Evolutionary conservation across 108 stramenopile genomes (phyloP).

Genomic region (Skeletonema menzelii): DNA sequence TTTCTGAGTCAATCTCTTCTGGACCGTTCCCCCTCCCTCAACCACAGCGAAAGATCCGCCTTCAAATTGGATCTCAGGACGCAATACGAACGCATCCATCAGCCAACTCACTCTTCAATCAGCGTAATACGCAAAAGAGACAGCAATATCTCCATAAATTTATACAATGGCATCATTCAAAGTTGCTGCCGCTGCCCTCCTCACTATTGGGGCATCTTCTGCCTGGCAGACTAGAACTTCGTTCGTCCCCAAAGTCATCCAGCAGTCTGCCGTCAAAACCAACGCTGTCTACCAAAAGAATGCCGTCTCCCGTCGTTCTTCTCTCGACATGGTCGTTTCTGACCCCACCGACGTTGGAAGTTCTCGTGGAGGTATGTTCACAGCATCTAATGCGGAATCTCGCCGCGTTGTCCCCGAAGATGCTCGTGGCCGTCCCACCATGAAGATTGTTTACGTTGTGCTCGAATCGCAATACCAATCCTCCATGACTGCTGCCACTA

Average conservation of each 20-base stretch:
- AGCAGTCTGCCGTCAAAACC: conserved; percentile 44
- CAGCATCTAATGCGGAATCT: conserved; percentile 85
- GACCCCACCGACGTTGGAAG: conserved; percentile 60
- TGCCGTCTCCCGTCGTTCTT: conserved; percentile 21
- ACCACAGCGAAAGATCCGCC: conserved; percentile 19
- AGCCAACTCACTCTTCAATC: neutral
- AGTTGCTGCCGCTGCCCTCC: conserved; percentile 73
- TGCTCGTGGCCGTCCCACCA: conserved; percentile 64
- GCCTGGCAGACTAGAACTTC: conserved; percentile 51
- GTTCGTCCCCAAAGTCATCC: conserved; percentile 21
- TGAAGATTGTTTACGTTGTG: conserved; percentile 97
- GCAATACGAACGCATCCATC: conserved; percentile 4
- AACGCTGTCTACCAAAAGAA: conserved; percentile 41
- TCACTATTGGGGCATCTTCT: conserved; percentile 62
- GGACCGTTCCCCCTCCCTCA: neutral
- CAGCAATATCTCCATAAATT: neutral
- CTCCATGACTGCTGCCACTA: conserved; percentile 93
- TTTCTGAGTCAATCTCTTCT: neutral
- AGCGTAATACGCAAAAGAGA: neutral
- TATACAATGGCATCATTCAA: conserved; percentile 72
- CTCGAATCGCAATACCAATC: conserved; percentile 97
- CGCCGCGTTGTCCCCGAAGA: conserved; percentile 90
- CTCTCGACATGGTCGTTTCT: conserved; percentile 68
- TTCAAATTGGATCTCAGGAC: conserved; percentile 10
- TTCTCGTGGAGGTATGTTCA: conserved; percentile 78